Percentiles rank a stretch among this genome's conserved stretches.
These are phyloP conservation scores for Cytospora chrysosperma DNA, from an alignment of 2,329 filamentous ascomycete species.

Conservation along the genomic window DNA sequence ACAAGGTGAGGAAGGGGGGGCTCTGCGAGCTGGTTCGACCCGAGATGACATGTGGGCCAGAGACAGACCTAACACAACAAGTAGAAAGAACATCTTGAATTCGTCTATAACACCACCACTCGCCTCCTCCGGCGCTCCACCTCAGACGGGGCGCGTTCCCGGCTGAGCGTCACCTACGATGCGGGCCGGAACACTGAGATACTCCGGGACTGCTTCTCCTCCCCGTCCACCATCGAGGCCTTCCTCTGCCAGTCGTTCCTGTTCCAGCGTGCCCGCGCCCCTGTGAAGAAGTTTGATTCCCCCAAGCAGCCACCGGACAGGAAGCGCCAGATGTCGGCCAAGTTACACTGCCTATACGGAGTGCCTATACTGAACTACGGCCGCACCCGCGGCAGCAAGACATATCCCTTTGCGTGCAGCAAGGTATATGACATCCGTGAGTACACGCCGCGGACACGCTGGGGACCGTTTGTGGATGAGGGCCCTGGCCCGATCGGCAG, in stretches of 20 bases:
- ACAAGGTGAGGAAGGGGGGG: constrained; percentile 41
- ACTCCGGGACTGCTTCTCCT: constrained; percentile 45
- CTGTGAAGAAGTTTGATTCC: constrained; percentile 11
- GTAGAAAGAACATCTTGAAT: constrained; percentile 41
- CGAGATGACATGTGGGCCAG: too few species aligned
- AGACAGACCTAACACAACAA: constrained; percentile 28
- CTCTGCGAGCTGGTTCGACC: too few species aligned
- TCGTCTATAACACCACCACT: constrained; percentile 47
- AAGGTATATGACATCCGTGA: constrained; percentile 73
- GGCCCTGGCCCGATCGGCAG: constrained; percentile 37
- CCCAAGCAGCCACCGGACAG: constrained; percentile 35
- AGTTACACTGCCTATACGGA: constrained; percentile 68
- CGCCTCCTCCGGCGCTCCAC: constrained; percentile 47
- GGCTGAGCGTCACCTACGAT: constrained; percentile 37
- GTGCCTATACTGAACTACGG: constrained; percentile 49
- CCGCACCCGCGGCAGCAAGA: constrained; percentile 37
- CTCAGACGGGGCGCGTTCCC: constrained; percentile 33
- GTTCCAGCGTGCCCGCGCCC: constrained; percentile 54
- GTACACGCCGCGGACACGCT: constrained; percentile 59
- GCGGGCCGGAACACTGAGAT: constrained; percentile 49
- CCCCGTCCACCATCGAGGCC: constrained; percentile 51
- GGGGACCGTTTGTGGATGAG: constrained; percentile 72
- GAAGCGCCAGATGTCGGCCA: constrained; percentile 64
- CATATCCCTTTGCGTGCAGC: constrained; percentile 63
- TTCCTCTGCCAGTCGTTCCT: constrained; percentile 66